A percentile compares a stretch with the other conserved stretches of the same genome.
Conservation (phyloP, 202 grass and related monocot species). For the Saccharum hybrid region DNA sequence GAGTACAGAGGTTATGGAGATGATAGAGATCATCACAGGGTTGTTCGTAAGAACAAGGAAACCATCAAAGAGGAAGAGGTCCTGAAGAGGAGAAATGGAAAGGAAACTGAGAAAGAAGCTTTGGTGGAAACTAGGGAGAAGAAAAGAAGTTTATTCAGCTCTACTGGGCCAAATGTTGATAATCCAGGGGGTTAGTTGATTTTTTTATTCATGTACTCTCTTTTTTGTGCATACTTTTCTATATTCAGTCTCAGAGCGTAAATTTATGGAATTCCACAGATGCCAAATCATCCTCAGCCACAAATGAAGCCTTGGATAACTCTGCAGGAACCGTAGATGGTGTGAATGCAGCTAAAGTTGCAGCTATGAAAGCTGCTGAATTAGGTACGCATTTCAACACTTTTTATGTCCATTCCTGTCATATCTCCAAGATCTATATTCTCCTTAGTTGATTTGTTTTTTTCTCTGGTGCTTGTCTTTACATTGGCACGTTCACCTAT, state of each 20-base stretch:
- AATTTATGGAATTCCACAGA: constrained; percentile 36
- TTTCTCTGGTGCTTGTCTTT: constrained; percentile 22
- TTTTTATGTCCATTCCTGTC: constrained; percentile 13
- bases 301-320: constrained; percentile 42
- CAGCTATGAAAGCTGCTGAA: constrained; percentile 90
- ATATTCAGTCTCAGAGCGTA: background rate
- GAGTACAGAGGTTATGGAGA: constrained; percentile 50
- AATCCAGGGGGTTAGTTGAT: constrained; percentile 38
- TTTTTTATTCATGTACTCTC: constrained; percentile 8
- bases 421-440: constrained; percentile 1
- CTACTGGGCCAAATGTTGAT: constrained; percentile 46
- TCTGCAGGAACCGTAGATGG: constrained; percentile 40
- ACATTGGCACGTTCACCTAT: constrained; percentile 28
- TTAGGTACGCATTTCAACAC: constrained; percentile 55
- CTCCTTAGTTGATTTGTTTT: constrained; percentile 20
- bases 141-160: constrained; percentile 62
- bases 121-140: constrained; percentile 53
- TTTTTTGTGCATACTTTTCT: constrained; percentile 14
- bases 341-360: constrained; percentile 85
- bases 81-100: constrained; percentile 56
- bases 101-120: constrained; percentile 60
- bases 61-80: constrained; percentile 49
- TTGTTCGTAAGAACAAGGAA: constrained; percentile 57
- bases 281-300: constrained; percentile 42
- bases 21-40: constrained; percentile 44